Percentiles rank a stretch among this genome's conserved stretches.
phyloP scores from a whole-genome alignment of 768 basidiomycete genomes.

The Lentinula guzmanii region DNA sequence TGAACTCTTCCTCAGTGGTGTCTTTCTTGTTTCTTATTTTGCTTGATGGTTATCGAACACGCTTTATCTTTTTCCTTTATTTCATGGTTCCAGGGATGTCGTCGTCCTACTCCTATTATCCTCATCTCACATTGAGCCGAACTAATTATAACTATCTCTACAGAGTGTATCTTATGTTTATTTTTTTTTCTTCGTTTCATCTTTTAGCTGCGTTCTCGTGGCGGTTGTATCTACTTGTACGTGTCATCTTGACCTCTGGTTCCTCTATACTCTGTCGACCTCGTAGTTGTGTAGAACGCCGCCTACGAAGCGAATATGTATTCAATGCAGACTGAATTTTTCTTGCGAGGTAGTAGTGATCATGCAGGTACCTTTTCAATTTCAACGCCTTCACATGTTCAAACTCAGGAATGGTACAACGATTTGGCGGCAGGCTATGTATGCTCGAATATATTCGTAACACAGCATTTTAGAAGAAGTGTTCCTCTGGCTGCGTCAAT shows the following conservation, averaged over 20 bases:
- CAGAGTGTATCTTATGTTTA: not conserved
- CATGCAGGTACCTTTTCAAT: too few species aligned
- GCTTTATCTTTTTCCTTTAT: not conserved
- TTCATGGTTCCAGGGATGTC: not conserved
- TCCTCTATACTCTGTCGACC: not conserved
- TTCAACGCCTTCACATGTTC: too few species aligned
- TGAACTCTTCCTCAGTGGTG: not conserved
- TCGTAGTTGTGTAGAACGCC: slow-evolving; percentile 3
- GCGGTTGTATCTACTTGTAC: not conserved
- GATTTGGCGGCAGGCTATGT: too few species aligned
- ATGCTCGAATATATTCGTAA: too few species aligned
- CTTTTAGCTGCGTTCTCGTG: not conserved
- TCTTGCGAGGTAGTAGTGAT: too few species aligned
- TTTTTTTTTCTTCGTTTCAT: not conserved
- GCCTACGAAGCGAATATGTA: not conserved
- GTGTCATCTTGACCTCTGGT: not conserved
- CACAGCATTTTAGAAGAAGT: too few species aligned
- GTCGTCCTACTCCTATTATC: not conserved
- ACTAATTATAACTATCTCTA: not conserved
- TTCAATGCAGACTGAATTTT: not conserved
- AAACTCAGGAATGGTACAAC: too few species aligned
- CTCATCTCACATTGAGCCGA: not conserved
- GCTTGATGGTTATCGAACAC: not conserved
- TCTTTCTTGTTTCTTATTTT: not conserved
- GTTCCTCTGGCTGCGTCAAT: too few species aligned